These are phyloP conservation scores for Aspergillus sclerotiicarbonarius DNA, from an alignment of 495 filamentous ascomycete genomes.

Conservation along the genomic window DNA sequence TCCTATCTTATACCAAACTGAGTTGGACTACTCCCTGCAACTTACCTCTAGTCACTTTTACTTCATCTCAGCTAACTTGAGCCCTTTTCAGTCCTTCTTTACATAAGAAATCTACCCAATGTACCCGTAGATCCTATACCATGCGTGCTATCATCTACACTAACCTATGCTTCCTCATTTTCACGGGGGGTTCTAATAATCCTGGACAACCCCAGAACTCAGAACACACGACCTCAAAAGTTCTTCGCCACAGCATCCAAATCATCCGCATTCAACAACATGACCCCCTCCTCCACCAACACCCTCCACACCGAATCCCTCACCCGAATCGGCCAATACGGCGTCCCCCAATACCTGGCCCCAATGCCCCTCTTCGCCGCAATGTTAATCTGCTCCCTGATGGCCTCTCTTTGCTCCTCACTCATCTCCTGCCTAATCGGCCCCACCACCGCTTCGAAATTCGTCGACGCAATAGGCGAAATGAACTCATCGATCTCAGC, in stretches of 20 bases:
- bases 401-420: conserved; percentile 53
- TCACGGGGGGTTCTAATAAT: no score
- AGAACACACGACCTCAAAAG: conserved; percentile 21
- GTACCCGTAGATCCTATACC: no score
- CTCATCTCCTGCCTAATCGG: conserved; percentile 33
- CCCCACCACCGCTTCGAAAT: conserved; percentile 43
- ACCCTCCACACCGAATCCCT: conserved; percentile 69
- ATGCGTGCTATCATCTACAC: no score
- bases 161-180: no score
- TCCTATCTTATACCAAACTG: no score
- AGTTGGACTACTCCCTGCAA: no score
- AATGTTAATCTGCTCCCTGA: conserved; percentile 58
- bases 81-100: no score
- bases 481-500: conserved; percentile 43
- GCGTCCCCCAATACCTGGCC: conserved; percentile 72
- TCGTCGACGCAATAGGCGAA: conserved; percentile 53
- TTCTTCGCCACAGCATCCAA: conserved; percentile 52
- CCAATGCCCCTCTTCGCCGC: conserved; percentile 64
- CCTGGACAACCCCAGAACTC: not conserved
- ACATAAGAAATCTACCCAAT: no score
- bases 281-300: conserved; percentile 64
- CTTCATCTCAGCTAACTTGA: no score
- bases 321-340: conserved; percentile 61
- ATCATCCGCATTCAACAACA: conserved; percentile 78
- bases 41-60: no score